phyloP scores from a whole-genome alignment of 2,329 filamentous ascomycete species.

The Emmonsiellopsis sp. region DNA sequence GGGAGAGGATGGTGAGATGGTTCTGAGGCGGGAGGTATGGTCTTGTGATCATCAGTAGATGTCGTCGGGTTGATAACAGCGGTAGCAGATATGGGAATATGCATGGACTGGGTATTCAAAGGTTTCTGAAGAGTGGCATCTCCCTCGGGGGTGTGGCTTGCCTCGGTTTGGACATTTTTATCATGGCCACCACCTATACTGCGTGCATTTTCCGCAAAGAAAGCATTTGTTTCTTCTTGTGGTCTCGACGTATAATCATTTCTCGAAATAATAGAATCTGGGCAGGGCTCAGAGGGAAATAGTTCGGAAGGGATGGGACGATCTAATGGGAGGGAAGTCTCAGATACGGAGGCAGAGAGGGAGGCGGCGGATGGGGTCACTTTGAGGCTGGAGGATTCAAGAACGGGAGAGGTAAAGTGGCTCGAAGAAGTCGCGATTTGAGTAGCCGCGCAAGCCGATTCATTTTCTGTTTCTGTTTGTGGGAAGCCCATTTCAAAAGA shows the following conservation, averaged over 20 bases:
- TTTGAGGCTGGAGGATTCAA: slow-evolving; percentile 11
- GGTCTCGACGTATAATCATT: neutral
- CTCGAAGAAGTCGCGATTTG: slow-evolving; percentile 12
- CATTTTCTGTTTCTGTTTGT: slow-evolving; percentile 16
- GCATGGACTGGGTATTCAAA: slow-evolving; percentile 35
- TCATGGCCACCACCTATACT: slow-evolving; percentile 9
- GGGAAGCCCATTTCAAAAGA: slow-evolving; percentile 16
- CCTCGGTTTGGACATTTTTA: slow-evolving; percentile 15
- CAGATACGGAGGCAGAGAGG: slow-evolving; percentile 14
- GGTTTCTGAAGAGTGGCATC: slow-evolving; percentile 41
- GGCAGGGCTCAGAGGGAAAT: slow-evolving; percentile 16
- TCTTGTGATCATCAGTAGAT: slow-evolving; percentile 17
- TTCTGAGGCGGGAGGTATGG: slow-evolving; percentile 21
- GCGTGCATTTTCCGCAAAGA: neutral
- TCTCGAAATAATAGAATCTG: slow-evolving; percentile 12
- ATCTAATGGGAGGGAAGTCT: slow-evolving; percentile 18
- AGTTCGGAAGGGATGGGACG: slow-evolving; percentile 10
- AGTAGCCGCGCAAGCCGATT: slow-evolving; percentile 18
- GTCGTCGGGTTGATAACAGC: slow-evolving; percentile 17
- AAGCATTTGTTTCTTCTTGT: neutral
- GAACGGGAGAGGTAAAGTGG: slow-evolving; percentile 11
- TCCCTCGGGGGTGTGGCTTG: slow-evolving; percentile 18
- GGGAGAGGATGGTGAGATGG: slow-evolving; percentile 21
- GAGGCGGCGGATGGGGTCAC: slow-evolving; percentile 17
- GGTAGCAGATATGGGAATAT: slow-evolving; percentile 13